Evolutionary conservation across 2,329 filamentous ascomycete genomes (phyloP).

Genomic region (Fusarium continuum): DNA sequence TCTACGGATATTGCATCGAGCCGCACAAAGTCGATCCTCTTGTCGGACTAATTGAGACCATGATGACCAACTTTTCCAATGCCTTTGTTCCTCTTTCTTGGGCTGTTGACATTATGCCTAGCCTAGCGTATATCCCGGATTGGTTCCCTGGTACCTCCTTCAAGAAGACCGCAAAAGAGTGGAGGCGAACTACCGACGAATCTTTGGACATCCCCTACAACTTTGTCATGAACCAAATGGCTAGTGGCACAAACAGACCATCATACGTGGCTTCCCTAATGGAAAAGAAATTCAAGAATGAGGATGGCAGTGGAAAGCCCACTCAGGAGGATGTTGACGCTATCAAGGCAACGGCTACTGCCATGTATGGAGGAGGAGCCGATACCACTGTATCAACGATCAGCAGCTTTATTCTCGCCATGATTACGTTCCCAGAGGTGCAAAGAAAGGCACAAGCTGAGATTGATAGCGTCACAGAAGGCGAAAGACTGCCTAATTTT

Average conservation of each 20-base stretch:
- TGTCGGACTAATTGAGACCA: conserved; percentile 43
- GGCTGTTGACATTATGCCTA: conserved; percentile 48
- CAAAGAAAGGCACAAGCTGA: conserved; percentile 43
- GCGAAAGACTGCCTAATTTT: conserved; percentile 41
- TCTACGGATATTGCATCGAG: conserved; percentile 48
- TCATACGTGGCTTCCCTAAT: conserved; percentile 45
- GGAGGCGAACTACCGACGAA: conserved; percentile 31
- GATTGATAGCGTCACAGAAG: conserved; percentile 44
- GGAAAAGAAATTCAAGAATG: conserved; percentile 21
- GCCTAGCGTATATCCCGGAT: conserved; percentile 44
- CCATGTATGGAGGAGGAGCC: conserved; percentile 44
- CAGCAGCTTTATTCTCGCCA: conserved; percentile 39
- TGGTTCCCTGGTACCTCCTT: conserved; percentile 46
- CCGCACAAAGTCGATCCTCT: conserved; percentile 44
- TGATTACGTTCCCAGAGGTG: conserved; percentile 37
- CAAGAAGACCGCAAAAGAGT: conserved; percentile 43
- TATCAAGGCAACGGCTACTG: conserved; percentile 40
- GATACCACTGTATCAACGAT: conserved; percentile 45
- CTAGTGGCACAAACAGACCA: conserved; percentile 4
- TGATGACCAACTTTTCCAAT: conserved; percentile 43
- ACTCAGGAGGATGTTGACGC: conserved; percentile 35
- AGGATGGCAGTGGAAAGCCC: neutral
- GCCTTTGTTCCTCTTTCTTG: conserved; percentile 46
- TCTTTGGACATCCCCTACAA: conserved; percentile 43
- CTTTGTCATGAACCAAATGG: conserved; percentile 45